phyloP scores from a whole-genome alignment of 345 rosid genomes.

The Acer negundo region DNA sequence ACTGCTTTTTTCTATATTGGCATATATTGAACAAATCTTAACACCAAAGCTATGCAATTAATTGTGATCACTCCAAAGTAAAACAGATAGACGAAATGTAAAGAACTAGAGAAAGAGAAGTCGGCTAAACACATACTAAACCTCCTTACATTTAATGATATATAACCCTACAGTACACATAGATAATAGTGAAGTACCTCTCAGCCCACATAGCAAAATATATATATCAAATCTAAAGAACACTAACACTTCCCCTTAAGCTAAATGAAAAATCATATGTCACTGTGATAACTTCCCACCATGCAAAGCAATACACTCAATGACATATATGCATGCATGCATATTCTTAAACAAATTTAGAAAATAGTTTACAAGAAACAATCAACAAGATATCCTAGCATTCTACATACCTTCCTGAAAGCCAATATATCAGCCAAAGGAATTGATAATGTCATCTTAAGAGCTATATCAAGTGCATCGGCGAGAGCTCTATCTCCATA shows the following conservation, averaged over 20 bases:
- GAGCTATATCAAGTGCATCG: constrained; percentile 86
- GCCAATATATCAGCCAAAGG: constrained; percentile 94
- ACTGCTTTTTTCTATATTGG: background rate
- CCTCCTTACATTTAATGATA: too few relatives aligned
- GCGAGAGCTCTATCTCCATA: constrained; percentile 98
- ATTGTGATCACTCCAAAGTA: background rate
- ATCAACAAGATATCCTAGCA: background rate
- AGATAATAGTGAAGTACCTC: background rate
- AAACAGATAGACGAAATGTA: background rate
- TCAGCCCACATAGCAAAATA: background rate
- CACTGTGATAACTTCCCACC: background rate
- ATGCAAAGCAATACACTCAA: background rate
- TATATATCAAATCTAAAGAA: too few relatives aligned
- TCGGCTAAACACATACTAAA: too few relatives aligned
- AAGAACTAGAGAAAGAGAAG: background rate
- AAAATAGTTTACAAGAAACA: background rate
- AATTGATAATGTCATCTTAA: constrained; percentile 89
- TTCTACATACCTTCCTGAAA: constrained; percentile 72
- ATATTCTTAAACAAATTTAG: background rate
- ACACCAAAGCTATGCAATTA: background rate
- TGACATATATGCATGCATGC: background rate
- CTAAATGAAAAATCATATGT: background rate
- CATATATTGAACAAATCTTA: background rate
- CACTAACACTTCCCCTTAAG: background rate
- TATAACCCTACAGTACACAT: too few relatives aligned